These are phyloP conservation scores for Solanum gracilifrons DNA, from an alignment of 257 asterid species.

Conservation along the genomic window DNA sequence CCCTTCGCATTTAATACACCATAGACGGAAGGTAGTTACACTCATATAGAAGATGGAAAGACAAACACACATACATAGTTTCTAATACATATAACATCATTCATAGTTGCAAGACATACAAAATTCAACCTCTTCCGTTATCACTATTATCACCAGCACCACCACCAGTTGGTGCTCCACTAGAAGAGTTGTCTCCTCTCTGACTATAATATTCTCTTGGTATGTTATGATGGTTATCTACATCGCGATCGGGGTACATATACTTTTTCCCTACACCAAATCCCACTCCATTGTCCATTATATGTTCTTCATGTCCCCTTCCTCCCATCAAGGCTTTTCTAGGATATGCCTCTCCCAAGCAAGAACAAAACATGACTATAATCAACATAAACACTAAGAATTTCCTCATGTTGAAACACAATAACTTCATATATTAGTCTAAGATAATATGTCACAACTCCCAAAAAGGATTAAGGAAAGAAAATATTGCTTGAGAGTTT, in stretches of 20 bases:
- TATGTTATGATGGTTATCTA: conserved; percentile 49
- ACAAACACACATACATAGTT: background rate
- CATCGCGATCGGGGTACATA: conserved; percentile 10
- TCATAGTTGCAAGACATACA: background rate
- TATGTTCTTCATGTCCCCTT: background rate
- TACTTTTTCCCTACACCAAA: background rate
- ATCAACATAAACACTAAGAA: background rate
- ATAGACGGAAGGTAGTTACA: background rate
- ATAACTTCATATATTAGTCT: background rate
- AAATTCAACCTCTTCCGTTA: conserved; percentile 12
- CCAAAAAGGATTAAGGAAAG: background rate
- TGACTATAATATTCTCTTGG: conserved; percentile 42
- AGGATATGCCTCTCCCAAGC: background rate
- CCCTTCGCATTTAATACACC: background rate
- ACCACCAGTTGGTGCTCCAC: background rate
- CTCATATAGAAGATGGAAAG: background rate
- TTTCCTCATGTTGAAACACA: background rate
- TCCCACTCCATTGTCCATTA: background rate
- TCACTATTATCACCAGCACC: conserved; percentile 5
- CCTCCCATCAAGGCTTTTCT: background rate
- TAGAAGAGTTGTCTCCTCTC: conserved; percentile 21
- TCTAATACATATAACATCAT: background rate
- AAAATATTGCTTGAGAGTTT: background rate
- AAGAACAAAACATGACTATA: background rate
- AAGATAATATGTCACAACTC: background rate